Evolutionary conservation across 2,329 filamentous ascomycete species (phyloP).

Genomic region (Scedosporium dehoogii): DNA sequence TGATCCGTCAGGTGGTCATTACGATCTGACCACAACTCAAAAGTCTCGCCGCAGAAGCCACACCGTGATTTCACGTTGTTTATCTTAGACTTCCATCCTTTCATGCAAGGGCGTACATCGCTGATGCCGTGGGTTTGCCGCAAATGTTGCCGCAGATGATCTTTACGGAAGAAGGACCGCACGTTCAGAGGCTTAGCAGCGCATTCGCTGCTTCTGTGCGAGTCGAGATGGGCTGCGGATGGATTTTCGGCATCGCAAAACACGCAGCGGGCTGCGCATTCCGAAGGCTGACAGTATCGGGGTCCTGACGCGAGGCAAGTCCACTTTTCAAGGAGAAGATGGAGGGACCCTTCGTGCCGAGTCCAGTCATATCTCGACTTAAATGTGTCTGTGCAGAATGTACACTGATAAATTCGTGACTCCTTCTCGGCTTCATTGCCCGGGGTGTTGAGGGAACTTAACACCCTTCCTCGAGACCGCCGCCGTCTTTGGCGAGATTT

Average conservation of each 20-base stretch:
- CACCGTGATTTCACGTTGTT: slow-evolving; percentile 21
- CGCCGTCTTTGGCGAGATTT: neutral
- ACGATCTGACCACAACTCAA: slow-evolving; percentile 23
- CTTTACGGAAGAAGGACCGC: slow-evolving; percentile 31
- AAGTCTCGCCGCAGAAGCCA: slow-evolving; percentile 25
- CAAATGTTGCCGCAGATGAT: slow-evolving; percentile 32
- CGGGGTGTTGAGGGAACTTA: neutral
- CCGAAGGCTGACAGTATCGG: slow-evolving; percentile 26
- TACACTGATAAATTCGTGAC: slow-evolving; percentile 27
- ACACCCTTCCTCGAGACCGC: neutral
- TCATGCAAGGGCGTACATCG: slow-evolving; percentile 32
- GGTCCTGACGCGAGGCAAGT: slow-evolving; percentile 29
- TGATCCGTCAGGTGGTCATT: slow-evolving; percentile 28
- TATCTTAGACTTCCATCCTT: slow-evolving; percentile 24
- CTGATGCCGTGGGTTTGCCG: slow-evolving; percentile 30
- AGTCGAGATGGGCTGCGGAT: slow-evolving; percentile 20
- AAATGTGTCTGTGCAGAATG: slow-evolving; percentile 36
- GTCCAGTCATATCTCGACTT: slow-evolving; percentile 35
- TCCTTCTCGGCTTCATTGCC: neutral
- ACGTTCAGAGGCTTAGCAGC: slow-evolving; percentile 36
- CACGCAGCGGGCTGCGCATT: slow-evolving; percentile 27
- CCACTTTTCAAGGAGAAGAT: slow-evolving; percentile 35
- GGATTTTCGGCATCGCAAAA: slow-evolving; percentile 26
- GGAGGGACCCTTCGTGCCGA: slow-evolving; percentile 39
- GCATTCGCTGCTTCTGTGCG: slow-evolving; percentile 33